Evolutionary conservation across 1,284 basidiomycete species (phyloP).

Genomic region (Lentinula novae-zelandiae): DNA sequence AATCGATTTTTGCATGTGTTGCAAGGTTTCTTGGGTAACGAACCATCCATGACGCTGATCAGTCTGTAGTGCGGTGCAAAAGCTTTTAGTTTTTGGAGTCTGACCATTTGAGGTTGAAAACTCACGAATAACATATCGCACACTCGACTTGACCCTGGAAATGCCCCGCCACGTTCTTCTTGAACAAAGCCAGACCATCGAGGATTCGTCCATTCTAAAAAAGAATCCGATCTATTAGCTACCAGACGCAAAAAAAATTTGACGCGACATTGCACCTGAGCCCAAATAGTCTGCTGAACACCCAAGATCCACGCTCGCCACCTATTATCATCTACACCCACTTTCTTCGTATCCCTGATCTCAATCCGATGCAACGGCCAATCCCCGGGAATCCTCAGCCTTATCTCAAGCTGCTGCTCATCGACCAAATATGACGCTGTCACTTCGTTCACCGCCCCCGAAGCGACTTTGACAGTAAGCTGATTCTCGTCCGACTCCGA

Average conservation of each 20-base stretch:
- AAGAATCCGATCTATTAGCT: background rate
- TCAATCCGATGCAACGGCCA: slow-evolving; percentile 92
- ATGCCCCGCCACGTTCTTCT: slow-evolving; percentile 88
- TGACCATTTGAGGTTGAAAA: slow-evolving; percentile 11
- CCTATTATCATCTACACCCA: slow-evolving; percentile 86
- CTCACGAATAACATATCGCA: slow-evolving; percentile 91
- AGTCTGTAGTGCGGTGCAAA: slow-evolving; percentile 51
- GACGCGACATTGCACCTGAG: slow-evolving; percentile 50
- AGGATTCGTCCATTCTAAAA: slow-evolving; percentile 77
- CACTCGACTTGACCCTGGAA: slow-evolving; percentile 95
- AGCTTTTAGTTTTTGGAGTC: background rate
- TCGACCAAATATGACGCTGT: slow-evolving; percentile 85
- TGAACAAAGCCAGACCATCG: slow-evolving; percentile 92
- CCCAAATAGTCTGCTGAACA: slow-evolving; percentile 89
- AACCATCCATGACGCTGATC: slow-evolving; percentile 88
- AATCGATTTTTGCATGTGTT: slow-evolving; percentile 95
- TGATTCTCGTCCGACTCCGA: slow-evolving; percentile 68
- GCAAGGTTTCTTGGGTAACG: slow-evolving; percentile 89
- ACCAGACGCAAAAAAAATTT: background rate
- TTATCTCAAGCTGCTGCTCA: slow-evolving; percentile 92
- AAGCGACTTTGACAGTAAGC: slow-evolving; percentile 72
- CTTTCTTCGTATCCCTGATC: slow-evolving; percentile 79
- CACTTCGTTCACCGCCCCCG: slow-evolving; percentile 66
- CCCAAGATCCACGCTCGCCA: slow-evolving; percentile 96
- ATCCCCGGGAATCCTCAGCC: slow-evolving; percentile 82